These are phyloP conservation scores for Taxawa tesnikishii DNA, from an alignment of 2,329 filamentous ascomycete species.

Conservation along the genomic window DNA sequence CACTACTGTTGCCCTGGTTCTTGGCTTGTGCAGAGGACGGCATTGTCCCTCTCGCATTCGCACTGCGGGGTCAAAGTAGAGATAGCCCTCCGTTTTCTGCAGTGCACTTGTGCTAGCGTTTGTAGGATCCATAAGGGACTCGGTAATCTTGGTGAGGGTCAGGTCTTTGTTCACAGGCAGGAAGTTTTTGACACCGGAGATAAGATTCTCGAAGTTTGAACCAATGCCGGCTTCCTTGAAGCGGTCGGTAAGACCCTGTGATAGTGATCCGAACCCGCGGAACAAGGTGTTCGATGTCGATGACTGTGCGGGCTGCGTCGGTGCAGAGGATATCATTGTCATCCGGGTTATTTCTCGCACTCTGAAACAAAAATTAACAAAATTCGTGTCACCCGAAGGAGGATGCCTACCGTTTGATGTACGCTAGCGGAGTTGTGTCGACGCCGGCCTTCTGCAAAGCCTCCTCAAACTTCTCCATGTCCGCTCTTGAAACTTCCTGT, in stretches of 20 bases:
- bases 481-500: constrained; percentile 67
- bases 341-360: constrained; percentile 92
- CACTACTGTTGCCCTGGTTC: constrained; percentile 18
- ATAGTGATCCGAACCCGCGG: constrained; percentile 83
- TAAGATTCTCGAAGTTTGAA: constrained; percentile 83
- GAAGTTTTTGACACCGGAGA: constrained; percentile 96
- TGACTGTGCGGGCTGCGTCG: constrained; percentile 50
- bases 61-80: constrained; percentile 96
- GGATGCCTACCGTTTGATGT: constrained; percentile 67
- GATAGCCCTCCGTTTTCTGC: constrained; percentile 88
- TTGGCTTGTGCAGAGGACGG: constrained; percentile 50
- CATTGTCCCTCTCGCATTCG: constrained; percentile 85
- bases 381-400: too few relatives aligned
- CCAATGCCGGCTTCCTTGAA: constrained; percentile 83
- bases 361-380: constrained; percentile 26
- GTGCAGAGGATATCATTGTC: constrained; percentile 90
- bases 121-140: constrained; percentile 93
- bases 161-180: constrained; percentile 91
- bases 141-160: constrained; percentile 93
- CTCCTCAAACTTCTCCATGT: constrained; percentile 79
- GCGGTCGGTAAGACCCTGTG: constrained; percentile 81
- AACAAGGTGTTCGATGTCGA: constrained; percentile 65
- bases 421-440: constrained; percentile 67
- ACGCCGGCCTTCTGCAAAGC: constrained; percentile 64
- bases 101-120: constrained; percentile 84